phyloP scores from a whole-genome alignment of 495 filamentous ascomycete species.

The Niebla homalea region DNA sequence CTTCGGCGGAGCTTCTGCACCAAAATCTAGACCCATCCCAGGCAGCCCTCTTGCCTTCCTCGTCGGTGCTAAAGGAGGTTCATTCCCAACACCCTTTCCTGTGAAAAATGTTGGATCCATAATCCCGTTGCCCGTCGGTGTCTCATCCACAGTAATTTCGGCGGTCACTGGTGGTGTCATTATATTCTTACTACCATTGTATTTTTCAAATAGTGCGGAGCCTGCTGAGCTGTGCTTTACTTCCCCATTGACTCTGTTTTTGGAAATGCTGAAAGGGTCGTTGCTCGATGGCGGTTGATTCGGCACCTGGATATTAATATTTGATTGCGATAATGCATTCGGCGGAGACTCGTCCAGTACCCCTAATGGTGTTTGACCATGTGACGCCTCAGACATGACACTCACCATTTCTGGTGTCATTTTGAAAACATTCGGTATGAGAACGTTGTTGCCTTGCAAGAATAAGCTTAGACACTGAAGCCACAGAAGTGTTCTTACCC shows the following conservation, averaged over 20 bases:
- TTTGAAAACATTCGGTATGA: constrained; percentile 75
- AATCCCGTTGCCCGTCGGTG: constrained; percentile 17
- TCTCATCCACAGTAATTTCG: constrained; percentile 22
- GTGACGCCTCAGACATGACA: constrained; percentile 28
- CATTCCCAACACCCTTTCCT: constrained; percentile 18
- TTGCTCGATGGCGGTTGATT: constrained; percentile 18
- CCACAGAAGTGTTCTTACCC: constrained; percentile 30
- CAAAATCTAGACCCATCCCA: constrained; percentile 34
- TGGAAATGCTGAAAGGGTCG: constrained; percentile 34
- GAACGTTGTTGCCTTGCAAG: constrained; percentile 54
- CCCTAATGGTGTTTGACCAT: constrained; percentile 24
- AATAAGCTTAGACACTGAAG: constrained; percentile 16
- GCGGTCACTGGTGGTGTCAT: constrained; percentile 17
- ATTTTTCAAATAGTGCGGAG: constrained; percentile 43
- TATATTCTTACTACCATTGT: constrained; percentile 34
- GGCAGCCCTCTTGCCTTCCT: constrained; percentile 49
- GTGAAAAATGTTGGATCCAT: constrained; percentile 5
- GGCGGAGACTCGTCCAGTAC: constrained; percentile 24
- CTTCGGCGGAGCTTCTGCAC: constrained; percentile 48
- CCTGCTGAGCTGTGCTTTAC: constrained; percentile 29
- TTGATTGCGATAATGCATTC: constrained; percentile 29
- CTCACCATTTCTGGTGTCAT: constrained; percentile 52
- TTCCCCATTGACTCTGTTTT: constrained; percentile 29
- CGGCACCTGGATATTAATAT: constrained; percentile 28
- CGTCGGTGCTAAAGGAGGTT: constrained; percentile 56